Percentiles rank a stretch among this genome's conserved stretches.
phyloP scores from a whole-genome alignment of 2,329 filamentous ascomycete genomes.

The Dactylellina haptotyla region DNA sequence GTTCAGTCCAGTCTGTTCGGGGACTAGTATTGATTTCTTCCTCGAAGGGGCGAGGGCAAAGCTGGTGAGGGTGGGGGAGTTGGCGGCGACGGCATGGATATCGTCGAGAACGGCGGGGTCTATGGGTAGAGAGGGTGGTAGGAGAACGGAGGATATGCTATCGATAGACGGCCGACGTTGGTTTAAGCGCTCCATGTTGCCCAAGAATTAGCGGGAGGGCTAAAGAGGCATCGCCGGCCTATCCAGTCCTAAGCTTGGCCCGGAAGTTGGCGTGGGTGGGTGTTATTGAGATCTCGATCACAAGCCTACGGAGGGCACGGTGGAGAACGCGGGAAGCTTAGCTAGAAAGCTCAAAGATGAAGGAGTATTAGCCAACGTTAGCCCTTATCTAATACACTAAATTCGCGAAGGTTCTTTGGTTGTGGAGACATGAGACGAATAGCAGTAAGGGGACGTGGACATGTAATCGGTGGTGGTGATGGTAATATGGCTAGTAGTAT shows the following conservation, averaged over 20 bases:
- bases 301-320: conserved; percentile 19
- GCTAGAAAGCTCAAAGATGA: neutral
- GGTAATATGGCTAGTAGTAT: neutral
- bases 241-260: neutral
- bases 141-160: conserved; percentile 43
- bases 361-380: conserved; percentile 18
- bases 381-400: conserved; percentile 48
- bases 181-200: conserved; percentile 38
- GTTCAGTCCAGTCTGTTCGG: conserved; percentile 48
- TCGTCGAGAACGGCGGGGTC: conserved; percentile 49
- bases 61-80: conserved; percentile 40
- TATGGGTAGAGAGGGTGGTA: conserved; percentile 39
- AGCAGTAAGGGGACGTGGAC: neutral
- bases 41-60: conserved; percentile 45
- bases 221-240: neutral
- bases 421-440: conserved; percentile 46
- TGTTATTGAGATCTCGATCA: neutral
- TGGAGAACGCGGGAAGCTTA: neutral
- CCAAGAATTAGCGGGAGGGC: neutral
- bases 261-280: neutral
- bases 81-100: conserved; percentile 47
- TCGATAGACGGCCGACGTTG: conserved; percentile 46
- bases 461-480: neutral
- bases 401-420: conserved; percentile 33
- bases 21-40: conserved; percentile 31